Base-by-base conservation (phyloP, 83 land plant species). In the Diphasiastrum complanatum region DNA sequence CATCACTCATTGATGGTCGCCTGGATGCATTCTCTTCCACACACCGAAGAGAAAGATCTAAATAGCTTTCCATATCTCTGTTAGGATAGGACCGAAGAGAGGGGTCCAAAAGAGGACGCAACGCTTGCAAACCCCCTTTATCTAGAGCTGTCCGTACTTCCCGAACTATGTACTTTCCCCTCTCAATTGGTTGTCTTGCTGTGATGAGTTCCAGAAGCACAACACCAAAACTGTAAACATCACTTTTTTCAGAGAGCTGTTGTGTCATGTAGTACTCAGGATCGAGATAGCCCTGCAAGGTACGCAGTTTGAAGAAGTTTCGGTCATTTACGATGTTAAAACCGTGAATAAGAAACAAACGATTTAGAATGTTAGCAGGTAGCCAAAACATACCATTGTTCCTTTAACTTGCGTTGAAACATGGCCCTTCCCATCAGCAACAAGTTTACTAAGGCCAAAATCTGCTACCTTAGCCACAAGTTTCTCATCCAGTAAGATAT, bases 351-450 rank as follows among this genome's bases (percentile, higher is more conserved):
- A 14, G 20, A 61, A 69, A 32, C 16, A 1, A 61, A 61, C 10
- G 33, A 46, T 33, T 20, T 63, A 24, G 1, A 25, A 58, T 63
- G 1, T 64, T 56, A 14, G 43, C 24, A 10, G 12, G 16, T 33
- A 56, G 60, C n/a, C n/a, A 29, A 14, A 10, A 26, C 74, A 61
- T 12, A 81, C 84, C 81, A 74, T 32, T 59, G 84, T 81, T 3
- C 84, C 84, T 67, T 81, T 81, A 22, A 71, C 81, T 68, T 74
- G 75, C 60, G 81, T 78, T 28, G 78, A 51, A 12, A 78, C 49
- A 32, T 81, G 67, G 11, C 41, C 34, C 27, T 56, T 76, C 24
- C 40, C 75, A 25, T 69, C 72, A 52, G 19, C 29, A 33, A 68
- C 43, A 16, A 60, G 59, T 58, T 78, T 81, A 10, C 73, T 74